These are phyloP conservation scores for Saprolegnia diclina DNA, from an alignment of 352 stramenopile species.

Conservation along the genomic window DNA sequence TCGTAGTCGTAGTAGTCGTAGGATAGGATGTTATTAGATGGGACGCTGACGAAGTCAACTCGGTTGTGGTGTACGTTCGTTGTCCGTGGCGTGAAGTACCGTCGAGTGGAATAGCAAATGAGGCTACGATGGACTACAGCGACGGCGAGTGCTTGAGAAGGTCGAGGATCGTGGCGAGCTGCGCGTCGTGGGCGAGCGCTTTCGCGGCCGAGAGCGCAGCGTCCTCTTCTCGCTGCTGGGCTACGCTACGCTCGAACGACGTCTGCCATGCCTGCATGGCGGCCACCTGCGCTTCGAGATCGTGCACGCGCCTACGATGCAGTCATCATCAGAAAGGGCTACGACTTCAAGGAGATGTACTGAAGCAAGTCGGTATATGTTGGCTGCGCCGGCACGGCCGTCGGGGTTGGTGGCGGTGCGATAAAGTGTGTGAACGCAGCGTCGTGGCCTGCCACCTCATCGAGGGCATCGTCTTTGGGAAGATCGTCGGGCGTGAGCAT, in stretches of 20 bases:
- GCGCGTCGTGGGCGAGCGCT: neutral
- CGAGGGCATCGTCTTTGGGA: neutral
- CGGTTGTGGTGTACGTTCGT: too few species aligned
- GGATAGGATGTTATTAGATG: too few species aligned
- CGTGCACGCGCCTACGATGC: neutral
- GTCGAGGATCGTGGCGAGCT: neutral
- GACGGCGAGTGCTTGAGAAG: neutral
- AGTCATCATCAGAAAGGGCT: neutral
- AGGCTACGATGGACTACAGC: neutral
- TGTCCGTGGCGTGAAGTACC: too few species aligned
- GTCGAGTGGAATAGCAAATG: neutral
- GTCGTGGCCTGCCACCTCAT: neutral
- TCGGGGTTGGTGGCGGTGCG: neutral
- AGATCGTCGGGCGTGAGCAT: neutral
- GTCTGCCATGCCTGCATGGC: neutral
- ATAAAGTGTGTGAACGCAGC: neutral
- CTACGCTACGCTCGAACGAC: neutral
- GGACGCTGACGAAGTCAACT: too few species aligned
- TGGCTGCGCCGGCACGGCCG: too few species aligned
- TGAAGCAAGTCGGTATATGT: neutral
- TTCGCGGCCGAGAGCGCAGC: neutral
- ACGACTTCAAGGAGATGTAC: neutral
- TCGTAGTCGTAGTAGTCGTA: too few species aligned
- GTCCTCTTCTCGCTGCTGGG: neutral
- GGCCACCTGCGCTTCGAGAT: neutral